Evolutionary conservation across 345 rosid genomes (phyloP).

Genomic region (Pseudoturritis turrita): DNA sequence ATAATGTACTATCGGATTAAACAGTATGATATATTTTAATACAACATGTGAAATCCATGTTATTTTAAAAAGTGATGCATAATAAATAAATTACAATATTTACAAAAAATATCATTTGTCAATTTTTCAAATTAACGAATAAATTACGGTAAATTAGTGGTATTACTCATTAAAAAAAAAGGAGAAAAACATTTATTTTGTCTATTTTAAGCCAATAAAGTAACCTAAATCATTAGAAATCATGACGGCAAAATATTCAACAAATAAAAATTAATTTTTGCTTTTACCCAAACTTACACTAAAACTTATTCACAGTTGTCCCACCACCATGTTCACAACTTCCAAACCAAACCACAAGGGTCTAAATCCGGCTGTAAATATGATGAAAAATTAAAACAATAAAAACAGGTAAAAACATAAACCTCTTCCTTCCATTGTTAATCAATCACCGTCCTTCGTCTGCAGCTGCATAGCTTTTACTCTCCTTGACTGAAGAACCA

Average conservation of each 20-base stretch:
- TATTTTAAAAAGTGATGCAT: no score
- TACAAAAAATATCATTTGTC: no score
- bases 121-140: no score
- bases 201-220: background rate
- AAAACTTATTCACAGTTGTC: conserved; percentile 9
- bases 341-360: background rate
- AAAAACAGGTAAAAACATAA: background rate
- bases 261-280: background rate
- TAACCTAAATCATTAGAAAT: background rate
- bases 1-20: no score
- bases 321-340: conserved; percentile 5
- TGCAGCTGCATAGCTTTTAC: conserved; percentile 43
- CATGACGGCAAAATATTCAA: background rate
- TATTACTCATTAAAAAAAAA: no score
- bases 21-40: no score
- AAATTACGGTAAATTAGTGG: no score
- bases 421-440: background rate
- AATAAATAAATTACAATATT: no score
- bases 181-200: background rate
- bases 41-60: no score
- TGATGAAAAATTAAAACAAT: background rate
- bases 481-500: conserved; percentile 46
- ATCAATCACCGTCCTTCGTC: conserved; percentile 35
- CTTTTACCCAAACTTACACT: conserved; percentile 7
- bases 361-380: background rate